These are phyloP conservation scores for Metschnikowia proteae DNA, from an alignment of 805 yeast species.

Conservation along the genomic window DNA sequence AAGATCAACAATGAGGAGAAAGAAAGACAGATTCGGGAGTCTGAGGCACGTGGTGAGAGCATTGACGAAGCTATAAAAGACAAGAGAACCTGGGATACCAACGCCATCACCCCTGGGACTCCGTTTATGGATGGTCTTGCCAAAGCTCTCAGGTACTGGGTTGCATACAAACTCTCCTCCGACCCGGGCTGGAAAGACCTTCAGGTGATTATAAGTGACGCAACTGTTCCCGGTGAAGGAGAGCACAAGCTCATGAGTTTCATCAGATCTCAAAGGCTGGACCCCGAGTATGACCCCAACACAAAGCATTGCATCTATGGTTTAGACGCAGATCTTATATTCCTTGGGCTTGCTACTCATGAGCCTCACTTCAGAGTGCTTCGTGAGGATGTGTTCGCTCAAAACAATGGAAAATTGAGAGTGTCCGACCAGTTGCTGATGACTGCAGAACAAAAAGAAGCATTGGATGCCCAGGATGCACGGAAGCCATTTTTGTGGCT, in stretches of 20 bases:
- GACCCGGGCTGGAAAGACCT: constrained; percentile 94
- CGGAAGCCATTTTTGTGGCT: constrained; percentile 92
- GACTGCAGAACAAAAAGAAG: constrained; percentile 54
- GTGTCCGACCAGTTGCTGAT: constrained; percentile 50
- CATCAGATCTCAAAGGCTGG: constrained; percentile 83
- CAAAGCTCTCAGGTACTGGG: constrained; percentile 81
- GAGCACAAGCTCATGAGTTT: constrained; percentile 98
- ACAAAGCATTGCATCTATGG: constrained; percentile 97
- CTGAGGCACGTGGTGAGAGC: constrained; percentile 62
- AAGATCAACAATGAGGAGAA: constrained; percentile 70
- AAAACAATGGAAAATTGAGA: constrained; percentile 47
- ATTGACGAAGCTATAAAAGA: constrained; percentile 73
- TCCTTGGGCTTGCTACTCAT: constrained; percentile 93
- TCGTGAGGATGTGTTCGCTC: constrained; percentile 95
- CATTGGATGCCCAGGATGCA: constrained; percentile 40
- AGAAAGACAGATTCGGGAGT: constrained; percentile 54
- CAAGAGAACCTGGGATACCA: constrained; percentile 88
- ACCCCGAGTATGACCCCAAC: constrained; percentile 85
- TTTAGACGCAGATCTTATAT: constrained; percentile 94
- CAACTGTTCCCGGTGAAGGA: constrained; percentile 98
- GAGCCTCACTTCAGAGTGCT: constrained; percentile 94
- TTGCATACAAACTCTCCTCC: constrained; percentile 75
- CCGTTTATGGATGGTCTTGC: constrained; percentile 95
- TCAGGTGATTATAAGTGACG: constrained; percentile 89
- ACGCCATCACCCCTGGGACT: constrained; percentile 97